Percentiles rank a stretch among this genome's conserved stretches.
Evolutionary conservation across 1,139 yeast genomes (phyloP).

Genomic region (Diutina pseudorugosa): DNA sequence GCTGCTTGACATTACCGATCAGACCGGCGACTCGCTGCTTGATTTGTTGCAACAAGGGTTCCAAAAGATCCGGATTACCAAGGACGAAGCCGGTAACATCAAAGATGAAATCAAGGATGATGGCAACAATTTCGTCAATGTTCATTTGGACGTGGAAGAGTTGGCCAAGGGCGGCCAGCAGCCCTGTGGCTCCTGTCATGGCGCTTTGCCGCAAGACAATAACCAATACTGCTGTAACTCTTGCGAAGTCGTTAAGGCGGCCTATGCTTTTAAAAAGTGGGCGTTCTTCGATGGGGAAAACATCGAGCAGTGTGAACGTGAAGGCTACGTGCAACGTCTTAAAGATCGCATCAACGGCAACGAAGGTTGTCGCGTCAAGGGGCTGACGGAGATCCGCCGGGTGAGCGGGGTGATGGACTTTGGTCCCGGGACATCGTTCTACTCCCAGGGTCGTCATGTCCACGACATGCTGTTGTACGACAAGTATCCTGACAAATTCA

Average conservation of each 20-base stretch:
- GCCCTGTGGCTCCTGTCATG: slow-evolving; percentile 82
- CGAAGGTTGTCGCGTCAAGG: slow-evolving; percentile 85
- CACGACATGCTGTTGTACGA: slow-evolving; percentile 75
- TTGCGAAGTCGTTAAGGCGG: slow-evolving; percentile 70
- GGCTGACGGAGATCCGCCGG: slow-evolving; percentile 69
- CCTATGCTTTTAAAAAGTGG: slow-evolving; percentile 74
- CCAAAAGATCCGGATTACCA: slow-evolving; percentile 49
- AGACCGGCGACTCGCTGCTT: slow-evolving; percentile 71
- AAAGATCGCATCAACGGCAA: slow-evolving; percentile 36
- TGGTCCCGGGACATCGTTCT: slow-evolving; percentile 78
- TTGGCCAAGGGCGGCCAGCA: slow-evolving; percentile 14
- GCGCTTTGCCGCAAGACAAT: slow-evolving; percentile 55
- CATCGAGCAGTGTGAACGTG: slow-evolving; percentile 81
- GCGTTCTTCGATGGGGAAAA: slow-evolving; percentile 80
- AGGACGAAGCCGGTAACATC: slow-evolving; percentile 9
- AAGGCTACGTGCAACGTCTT: slow-evolving; percentile 63
- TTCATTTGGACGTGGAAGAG: slow-evolving; percentile 14
- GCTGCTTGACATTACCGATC: slow-evolving; percentile 41
- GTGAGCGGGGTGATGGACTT: slow-evolving; percentile 87
- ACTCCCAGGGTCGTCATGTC: slow-evolving; percentile 47
- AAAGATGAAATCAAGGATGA: slow-evolving; percentile 22
- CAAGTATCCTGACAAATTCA: slow-evolving; percentile 39
- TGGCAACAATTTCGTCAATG: slow-evolving; percentile 1
- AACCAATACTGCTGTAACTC: slow-evolving; percentile 69
- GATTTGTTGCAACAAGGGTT: slow-evolving; percentile 66